Evolutionary conservation across 179 eudicot genomes (phyloP).

Genomic region (Vitellaria paradoxa): DNA sequence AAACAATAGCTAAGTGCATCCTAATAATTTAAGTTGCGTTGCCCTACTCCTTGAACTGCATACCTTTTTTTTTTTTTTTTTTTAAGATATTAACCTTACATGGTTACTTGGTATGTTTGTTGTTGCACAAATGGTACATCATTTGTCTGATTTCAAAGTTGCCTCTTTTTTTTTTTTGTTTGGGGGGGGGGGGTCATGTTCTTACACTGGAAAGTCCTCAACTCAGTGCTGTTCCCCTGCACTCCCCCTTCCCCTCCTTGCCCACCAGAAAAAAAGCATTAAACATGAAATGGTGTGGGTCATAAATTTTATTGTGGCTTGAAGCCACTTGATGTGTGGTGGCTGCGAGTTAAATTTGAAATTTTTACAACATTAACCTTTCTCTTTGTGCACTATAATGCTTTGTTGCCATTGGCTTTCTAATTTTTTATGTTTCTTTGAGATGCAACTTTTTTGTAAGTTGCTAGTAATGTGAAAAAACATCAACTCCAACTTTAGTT

Average conservation of each 20-base stretch:
- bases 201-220: no score
- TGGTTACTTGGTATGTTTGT: background rate
- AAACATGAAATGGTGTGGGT: background rate
- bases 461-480: background rate
- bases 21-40: no score
- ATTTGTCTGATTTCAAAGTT: no score
- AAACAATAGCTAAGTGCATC: no score
- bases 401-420: background rate
- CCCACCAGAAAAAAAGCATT: no score
- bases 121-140: background rate
- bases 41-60: background rate
- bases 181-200: no score
- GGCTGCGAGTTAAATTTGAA: background rate
- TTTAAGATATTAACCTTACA: background rate
- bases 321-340: background rate
- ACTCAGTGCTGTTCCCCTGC: no score
- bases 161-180: no score
- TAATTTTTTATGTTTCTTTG: background rate
- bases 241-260: no score
- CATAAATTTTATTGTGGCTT: background rate
- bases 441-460: background rate
- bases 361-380: background rate
- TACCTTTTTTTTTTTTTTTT: background rate
- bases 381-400: background rate
- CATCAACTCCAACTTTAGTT: no score